Percentiles rank a stretch among this genome's conserved stretches.
Evolutionary conservation across 768 basidiomycete species (phyloP).

Genomic region (Terana coerulea): DNA sequence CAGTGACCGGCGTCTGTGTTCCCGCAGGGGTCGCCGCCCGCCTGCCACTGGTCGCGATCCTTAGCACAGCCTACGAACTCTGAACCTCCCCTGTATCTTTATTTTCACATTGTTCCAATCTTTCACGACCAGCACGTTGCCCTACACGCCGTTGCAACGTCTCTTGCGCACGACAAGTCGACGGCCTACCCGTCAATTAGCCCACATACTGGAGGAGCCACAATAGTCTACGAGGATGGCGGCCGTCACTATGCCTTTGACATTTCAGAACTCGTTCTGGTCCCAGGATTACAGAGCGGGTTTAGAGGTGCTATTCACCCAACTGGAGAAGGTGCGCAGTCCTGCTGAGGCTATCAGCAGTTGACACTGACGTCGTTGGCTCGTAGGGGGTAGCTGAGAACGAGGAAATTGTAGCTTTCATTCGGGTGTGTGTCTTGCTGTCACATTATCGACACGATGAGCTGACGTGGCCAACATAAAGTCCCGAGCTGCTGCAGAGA

Average conservation of each 20-base stretch:
- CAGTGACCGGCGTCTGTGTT: not conserved
- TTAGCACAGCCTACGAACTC: conserved; percentile 6
- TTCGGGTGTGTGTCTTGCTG: conserved; percentile 51
- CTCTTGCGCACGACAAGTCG: not conserved
- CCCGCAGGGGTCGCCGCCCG: not conserved
- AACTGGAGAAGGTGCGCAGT: conserved; percentile 69
- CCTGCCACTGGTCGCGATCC: not conserved
- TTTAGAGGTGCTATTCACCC: conserved; percentile 69
- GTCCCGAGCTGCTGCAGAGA: conserved; percentile 74
- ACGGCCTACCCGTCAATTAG: not conserved
- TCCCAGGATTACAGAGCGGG: conserved; percentile 85
- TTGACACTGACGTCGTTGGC: not conserved
- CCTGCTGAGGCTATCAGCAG: not conserved
- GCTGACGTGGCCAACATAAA: conserved; percentile 25
- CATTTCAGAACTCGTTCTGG: conserved; percentile 94
- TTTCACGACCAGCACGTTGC: conserved; percentile 14
- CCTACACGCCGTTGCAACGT: conserved; percentile 16
- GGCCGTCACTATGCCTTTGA: conserved; percentile 82
- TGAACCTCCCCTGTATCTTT: not conserved
- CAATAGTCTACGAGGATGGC: conserved; percentile 56
- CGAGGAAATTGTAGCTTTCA: conserved; percentile 78
- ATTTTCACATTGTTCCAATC: conserved; percentile 1
- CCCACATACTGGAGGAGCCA: not conserved
- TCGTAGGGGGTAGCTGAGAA: conserved; percentile 77
- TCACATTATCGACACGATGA: not conserved